phyloP scores from a whole-genome alignment of 2,329 filamentous ascomycete genomes.

The Scytalidium lignicola region DNA sequence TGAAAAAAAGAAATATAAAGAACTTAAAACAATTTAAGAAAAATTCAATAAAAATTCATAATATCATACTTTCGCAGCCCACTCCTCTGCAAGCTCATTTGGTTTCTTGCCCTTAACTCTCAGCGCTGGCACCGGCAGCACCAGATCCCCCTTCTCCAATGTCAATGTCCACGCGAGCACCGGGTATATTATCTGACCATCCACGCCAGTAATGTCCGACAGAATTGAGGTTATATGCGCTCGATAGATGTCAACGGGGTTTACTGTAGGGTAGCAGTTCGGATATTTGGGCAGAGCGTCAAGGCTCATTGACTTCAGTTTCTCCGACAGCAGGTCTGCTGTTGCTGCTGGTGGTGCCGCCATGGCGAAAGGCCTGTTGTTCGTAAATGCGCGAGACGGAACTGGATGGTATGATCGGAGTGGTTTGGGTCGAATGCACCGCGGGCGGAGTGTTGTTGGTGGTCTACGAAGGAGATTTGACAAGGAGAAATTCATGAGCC shows the following conservation, averaged over 20 bases:
- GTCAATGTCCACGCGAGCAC: constrained; percentile 73
- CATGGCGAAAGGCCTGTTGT: constrained; percentile 15
- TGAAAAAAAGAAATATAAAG: neutral
- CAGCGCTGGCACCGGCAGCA: constrained; percentile 74
- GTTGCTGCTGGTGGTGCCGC: constrained; percentile 11
- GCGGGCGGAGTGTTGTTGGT: constrained; percentile 6
- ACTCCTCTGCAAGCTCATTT: constrained; percentile 55
- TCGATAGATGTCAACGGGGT: constrained; percentile 76
- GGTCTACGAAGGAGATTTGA: constrained; percentile 14
- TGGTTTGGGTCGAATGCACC: constrained; percentile 4
- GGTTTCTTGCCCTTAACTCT: constrained; percentile 69
- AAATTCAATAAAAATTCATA: constrained; percentile 9
- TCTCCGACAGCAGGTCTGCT: constrained; percentile 16
- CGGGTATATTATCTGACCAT: constrained; percentile 65
- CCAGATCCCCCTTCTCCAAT: constrained; percentile 77
- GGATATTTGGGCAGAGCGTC: constrained; percentile 36
- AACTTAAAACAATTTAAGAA: neutral
- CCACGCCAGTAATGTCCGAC: constrained; percentile 63
- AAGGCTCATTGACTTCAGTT: constrained; percentile 23
- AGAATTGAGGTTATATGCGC: constrained; percentile 69
- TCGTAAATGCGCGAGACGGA: constrained; percentile 10
- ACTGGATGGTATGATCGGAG: constrained; percentile 3
- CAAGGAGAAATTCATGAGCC: constrained; percentile 21
- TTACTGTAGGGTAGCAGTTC: constrained; percentile 60
- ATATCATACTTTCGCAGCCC: constrained; percentile 51